These are phyloP conservation scores for Phytophthora macrochlamydospora DNA, from an alignment of 352 stramenopile species.

Conservation along the genomic window DNA sequence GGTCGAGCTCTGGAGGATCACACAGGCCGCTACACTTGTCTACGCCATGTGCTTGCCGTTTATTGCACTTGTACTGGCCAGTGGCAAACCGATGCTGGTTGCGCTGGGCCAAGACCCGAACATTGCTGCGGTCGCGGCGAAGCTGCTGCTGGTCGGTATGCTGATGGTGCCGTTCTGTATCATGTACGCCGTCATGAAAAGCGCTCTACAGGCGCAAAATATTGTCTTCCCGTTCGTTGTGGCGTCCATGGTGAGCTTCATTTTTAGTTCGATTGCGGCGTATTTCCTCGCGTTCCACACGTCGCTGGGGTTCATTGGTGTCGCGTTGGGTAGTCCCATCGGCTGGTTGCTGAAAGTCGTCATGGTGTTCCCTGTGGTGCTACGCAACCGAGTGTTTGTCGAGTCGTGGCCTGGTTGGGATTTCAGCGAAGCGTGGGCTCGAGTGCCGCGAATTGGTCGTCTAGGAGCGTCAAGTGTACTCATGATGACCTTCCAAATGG, in stretches of 20 bases:
- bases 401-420: constrained; percentile 69
- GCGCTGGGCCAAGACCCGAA: constrained; percentile 55
- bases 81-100: constrained; percentile 50
- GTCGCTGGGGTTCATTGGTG: constrained; percentile 57
- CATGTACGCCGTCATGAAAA: constrained; percentile 57
- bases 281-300: constrained; percentile 64
- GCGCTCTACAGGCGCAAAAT: constrained; percentile 66
- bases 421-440: constrained; percentile 33
- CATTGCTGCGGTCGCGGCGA: constrained; percentile 48
- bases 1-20: constrained; percentile 67
- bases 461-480: constrained; percentile 50
- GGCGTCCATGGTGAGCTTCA: constrained; percentile 44
- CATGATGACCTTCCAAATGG: constrained; percentile 58
- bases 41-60: constrained; percentile 46
- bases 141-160: constrained; percentile 44
- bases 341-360: constrained; percentile 54
- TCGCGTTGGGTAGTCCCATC: constrained; percentile 52
- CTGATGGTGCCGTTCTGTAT: constrained; percentile 49
- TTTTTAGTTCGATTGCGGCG: constrained; percentile 43
- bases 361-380: constrained; percentile 52
- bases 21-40: constrained; percentile 59
- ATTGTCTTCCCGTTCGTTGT: constrained; percentile 61
- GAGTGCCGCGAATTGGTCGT: constrained; percentile 46
- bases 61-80: constrained; percentile 42
- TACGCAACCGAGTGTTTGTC: constrained; percentile 54